Base-by-base conservation (phyloP, 108 stramenopile genomes). In the Stephanodiscus triporus region DNA sequence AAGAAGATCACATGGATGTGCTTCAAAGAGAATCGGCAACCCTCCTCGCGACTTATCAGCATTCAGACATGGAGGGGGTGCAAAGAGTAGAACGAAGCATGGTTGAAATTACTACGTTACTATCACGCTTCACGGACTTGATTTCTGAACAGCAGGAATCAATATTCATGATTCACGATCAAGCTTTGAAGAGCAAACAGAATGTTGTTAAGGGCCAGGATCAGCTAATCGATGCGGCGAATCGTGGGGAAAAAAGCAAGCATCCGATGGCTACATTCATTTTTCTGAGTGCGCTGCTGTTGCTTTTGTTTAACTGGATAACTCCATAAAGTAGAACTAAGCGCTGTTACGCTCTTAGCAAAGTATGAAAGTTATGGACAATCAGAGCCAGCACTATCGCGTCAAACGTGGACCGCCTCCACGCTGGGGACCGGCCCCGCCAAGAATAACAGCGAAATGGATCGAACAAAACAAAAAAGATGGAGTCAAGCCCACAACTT, bases 201-300 rank as follows among this genome's bases (percentile, higher is more conserved):
- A 92, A 95, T 76, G 82, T 95, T 24, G 75, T 85, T 42, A 83
- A 86, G 72, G 94, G 94, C 24, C 89, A 93, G 58, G 88, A 93
- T 72, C 80, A 89, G 50, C 64, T 95, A 68, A 85, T 89, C 0
- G 88, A 93, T 80, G 94, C 94, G 1, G 75, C 86, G 17, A 85
- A 79, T 56, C 78, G 89, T 45, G 87, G 82, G 26, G 85, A 90
- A 43, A 74, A 80, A 67, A 82, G 79, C 60, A 86, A 76, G 19
- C 94, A 95, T 65, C 91, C 87, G 67, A 87, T 90, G 90, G 94
- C 94, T 0, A 83, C 82, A 51, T 73, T 82, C 40, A 92, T 95
- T 78, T 76, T 81, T 24, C 47, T 68, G 19, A 72, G 89, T 88
- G 89, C 86, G 13, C 16, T 88, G 19, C 54, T 87, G 0, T 65